A percentile compares a stretch with the other conserved stretches of the same genome.
Evolutionary conservation across 371 early-diverging fungal genomes (phyloP).

Genomic region (Mucor lusitanicus): DNA sequence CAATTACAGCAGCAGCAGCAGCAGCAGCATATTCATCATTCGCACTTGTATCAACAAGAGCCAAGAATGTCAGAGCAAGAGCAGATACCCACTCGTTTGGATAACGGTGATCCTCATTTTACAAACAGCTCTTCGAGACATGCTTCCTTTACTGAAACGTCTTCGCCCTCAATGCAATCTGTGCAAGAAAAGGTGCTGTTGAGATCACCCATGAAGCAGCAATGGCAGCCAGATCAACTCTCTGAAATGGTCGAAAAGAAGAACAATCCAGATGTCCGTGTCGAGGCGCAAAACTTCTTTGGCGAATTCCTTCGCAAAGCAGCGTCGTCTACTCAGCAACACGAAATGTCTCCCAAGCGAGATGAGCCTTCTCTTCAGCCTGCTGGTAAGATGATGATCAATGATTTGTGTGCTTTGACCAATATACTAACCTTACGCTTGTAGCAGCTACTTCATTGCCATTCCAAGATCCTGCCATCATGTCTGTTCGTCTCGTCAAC

Average conservation of each 20-base stretch:
- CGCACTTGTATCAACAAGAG: not conserved
- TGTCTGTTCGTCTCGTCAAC: constrained; percentile 57
- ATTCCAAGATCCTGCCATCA: constrained; percentile 73
- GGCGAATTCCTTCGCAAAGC: constrained; percentile 74
- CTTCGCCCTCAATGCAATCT: not conserved
- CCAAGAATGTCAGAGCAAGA: not conserved
- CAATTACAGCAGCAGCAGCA: not conserved
- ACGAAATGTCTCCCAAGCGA: constrained; percentile 21
- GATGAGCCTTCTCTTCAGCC: constrained; percentile 3
- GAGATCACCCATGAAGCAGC: not conserved
- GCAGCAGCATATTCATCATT: not conserved
- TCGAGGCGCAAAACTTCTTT: constrained; percentile 67
- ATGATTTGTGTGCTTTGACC: not conserved
- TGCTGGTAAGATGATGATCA: constrained; percentile 3
- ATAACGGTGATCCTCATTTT: not conserved
- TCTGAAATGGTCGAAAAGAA: constrained; percentile 23
- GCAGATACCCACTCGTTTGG: constrained; percentile 6
- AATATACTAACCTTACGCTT: not conserved
- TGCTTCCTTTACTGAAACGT: not conserved
- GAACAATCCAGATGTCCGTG: constrained; percentile 34
- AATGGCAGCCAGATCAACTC: not conserved
- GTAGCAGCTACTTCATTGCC: constrained; percentile 23
- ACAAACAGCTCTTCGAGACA: not conserved
- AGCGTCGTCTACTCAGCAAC: constrained; percentile 42
- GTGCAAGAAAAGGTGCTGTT: constrained; percentile 5